A percentile compares a stretch with the other conserved stretches of the same genome.
These are phyloP conservation scores for Cryptococcus sp. DNA, from an alignment of 1,284 basidiomycete genomes.

Conservation along the genomic window DNA sequence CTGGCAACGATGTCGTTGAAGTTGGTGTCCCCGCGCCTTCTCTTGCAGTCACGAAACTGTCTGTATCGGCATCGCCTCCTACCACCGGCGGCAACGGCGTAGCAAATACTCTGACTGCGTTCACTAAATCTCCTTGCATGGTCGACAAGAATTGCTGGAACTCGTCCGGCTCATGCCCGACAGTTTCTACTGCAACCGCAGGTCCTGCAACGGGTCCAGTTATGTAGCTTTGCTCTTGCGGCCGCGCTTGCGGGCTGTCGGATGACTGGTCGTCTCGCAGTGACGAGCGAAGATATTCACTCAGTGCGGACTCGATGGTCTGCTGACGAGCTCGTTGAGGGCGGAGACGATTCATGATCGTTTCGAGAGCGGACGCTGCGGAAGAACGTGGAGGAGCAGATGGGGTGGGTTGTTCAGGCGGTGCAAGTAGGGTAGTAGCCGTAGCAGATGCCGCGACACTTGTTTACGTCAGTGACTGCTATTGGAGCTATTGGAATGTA, in stretches of 20 bases:
- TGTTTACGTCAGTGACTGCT: background rate
- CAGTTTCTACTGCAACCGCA: conserved; percentile 8
- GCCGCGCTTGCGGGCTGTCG: conserved; percentile 5
- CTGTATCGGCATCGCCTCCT: conserved; percentile 8
- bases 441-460: conserved; percentile 51
- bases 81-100: conserved; percentile 19
- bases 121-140: conserved; percentile 45
- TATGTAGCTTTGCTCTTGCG: background rate
- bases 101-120: conserved; percentile 43
- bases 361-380: conserved; percentile 35
- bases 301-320: conserved; percentile 42
- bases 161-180: conserved; percentile 21
- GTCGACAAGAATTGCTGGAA: conserved; percentile 49
- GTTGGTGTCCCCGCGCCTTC: background rate
- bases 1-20: conserved; percentile 2
- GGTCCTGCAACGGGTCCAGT: conserved; percentile 6
- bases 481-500: background rate
- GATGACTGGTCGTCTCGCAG: conserved; percentile 34
- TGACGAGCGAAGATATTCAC: conserved; percentile 44
- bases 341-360: conserved; percentile 43
- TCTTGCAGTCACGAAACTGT: conserved; percentile 13
- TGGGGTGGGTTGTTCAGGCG: conserved; percentile 20
- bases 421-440: conserved; percentile 43
- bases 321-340: conserved; percentile 30
- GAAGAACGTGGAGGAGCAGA: conserved; percentile 24